Evolutionary conservation across 768 basidiomycete species (phyloP).

Genomic region (Lactarius sanguifluus): DNA sequence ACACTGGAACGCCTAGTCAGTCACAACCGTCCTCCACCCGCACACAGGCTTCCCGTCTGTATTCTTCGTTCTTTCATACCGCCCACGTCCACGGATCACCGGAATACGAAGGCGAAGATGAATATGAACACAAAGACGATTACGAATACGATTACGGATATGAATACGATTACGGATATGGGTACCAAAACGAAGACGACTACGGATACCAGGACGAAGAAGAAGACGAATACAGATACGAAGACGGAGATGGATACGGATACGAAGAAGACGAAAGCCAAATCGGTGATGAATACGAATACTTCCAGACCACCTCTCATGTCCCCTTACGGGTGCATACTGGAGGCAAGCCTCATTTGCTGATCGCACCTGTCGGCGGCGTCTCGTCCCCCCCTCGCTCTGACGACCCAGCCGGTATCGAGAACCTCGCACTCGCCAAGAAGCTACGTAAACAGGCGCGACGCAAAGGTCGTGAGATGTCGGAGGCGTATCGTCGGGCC

Average conservation of each 20-base stretch:
- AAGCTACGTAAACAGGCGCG: constrained; percentile 10
- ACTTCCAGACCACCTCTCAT: background rate
- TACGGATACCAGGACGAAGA: no score
- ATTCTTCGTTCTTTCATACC: no score
- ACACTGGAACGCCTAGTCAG: background rate
- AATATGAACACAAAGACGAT: no score
- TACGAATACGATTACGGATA: no score
- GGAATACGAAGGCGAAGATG: background rate
- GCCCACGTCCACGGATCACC: background rate
- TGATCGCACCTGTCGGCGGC: no score
- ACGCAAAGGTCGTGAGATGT: background rate
- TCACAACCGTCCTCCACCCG: background rate
- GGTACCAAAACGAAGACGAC: no score
- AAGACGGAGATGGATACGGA: no score
- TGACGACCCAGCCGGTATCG: background rate
- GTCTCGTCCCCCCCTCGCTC: background rate
- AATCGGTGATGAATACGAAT: no score
- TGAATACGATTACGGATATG: no score
- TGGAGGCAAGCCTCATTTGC: background rate
- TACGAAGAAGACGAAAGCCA: no score
- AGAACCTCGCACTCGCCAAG: background rate
- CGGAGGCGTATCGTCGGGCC: background rate
- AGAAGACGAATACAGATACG: no score
- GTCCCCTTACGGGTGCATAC: background rate
- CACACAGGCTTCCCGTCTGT: background rate